Evolutionary conservation across 352 stramenopile species (phyloP), one percentile per base, ranked within the genome.

Genomic region (Vaucheria bursata): DNA sequence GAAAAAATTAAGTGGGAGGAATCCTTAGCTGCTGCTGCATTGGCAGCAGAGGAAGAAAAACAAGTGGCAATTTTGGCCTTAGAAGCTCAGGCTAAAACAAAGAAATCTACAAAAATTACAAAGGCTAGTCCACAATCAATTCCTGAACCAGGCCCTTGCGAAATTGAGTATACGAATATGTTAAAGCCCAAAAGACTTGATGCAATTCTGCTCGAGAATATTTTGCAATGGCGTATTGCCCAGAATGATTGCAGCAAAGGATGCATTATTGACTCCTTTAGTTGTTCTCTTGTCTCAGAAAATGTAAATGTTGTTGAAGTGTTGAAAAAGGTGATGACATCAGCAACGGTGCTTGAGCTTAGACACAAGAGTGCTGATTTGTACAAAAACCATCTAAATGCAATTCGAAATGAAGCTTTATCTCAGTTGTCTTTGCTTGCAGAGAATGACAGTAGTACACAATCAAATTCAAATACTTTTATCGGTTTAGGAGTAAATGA

Each of bases 251-350:
- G 92, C n/a, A 81, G 83, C 45, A 81, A 72, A 18, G 90, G 90
- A 25, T 82, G 86, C 18, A 86, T 95, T 0, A 71, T 95, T 39
- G 90, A 95, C 73, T 86, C 87, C 0, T 88, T 91, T 52, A 82
- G 90, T 8, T 93, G 88, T 35, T 75, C 82, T 0, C 90, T 31
- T 25, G 77, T 67, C 12, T 50, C 64, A 7, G 53, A 31, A 0
- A 49, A 35, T 31, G 73, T 66, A 32, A 64, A 64, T 45, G 52
- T 33, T 12, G 59, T 29, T 7, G 73, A 52, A 29, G 52, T 75
- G 36, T 29, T 33, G 12, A 35, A 59, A 1, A 34, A 31, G 29
- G 74, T 45, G n/a, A 35, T 76, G 31, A 32, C 31, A 0, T 33
- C n/a, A 33, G 74, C 39, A 29, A 49, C 31, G 32, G 40, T 39